Percentiles rank a stretch among this genome's conserved stretches.
Conservation (phyloP, 495 filamentous ascomycete genomes). For the Bathelium albidoporum region DNA sequence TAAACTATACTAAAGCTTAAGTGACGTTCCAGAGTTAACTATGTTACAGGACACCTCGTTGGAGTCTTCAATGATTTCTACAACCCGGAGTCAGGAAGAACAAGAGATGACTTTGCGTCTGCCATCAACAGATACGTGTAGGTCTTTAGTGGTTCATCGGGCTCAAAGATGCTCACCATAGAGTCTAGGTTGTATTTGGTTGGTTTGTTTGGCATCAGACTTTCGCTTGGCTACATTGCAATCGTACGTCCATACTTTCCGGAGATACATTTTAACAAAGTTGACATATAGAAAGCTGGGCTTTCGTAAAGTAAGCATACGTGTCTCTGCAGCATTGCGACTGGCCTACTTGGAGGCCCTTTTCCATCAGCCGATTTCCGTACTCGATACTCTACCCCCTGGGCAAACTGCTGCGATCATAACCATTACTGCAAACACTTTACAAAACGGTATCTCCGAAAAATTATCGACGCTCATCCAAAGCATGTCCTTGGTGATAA, state of each 20-base stretch:
- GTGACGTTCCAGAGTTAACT: neutral
- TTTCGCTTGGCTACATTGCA: neutral
- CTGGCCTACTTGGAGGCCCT: neutral
- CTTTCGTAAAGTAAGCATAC: neutral
- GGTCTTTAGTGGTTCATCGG: neutral
- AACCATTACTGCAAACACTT: neutral
- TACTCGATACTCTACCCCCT: neutral
- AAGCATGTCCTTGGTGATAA: constrained; percentile 28
- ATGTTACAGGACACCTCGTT: neutral
- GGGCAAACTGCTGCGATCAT: neutral
- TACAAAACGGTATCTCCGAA: constrained; percentile 4
- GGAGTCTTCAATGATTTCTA: neutral
- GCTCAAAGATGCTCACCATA: neutral
- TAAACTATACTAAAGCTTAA: neutral
- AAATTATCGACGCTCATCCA: neutral
- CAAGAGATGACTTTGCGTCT: neutral
- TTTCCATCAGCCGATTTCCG: neutral
- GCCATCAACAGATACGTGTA: neutral
- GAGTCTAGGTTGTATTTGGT: neutral
- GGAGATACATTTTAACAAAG: neutral
- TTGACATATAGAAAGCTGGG: neutral
- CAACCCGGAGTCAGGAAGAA: neutral
- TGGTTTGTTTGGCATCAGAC: neutral
- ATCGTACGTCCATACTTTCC: neutral
- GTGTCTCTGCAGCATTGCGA: neutral